Conservation (phyloP, 2,329 filamentous ascomycete species). For the Grosmannia penicillata region DNA sequence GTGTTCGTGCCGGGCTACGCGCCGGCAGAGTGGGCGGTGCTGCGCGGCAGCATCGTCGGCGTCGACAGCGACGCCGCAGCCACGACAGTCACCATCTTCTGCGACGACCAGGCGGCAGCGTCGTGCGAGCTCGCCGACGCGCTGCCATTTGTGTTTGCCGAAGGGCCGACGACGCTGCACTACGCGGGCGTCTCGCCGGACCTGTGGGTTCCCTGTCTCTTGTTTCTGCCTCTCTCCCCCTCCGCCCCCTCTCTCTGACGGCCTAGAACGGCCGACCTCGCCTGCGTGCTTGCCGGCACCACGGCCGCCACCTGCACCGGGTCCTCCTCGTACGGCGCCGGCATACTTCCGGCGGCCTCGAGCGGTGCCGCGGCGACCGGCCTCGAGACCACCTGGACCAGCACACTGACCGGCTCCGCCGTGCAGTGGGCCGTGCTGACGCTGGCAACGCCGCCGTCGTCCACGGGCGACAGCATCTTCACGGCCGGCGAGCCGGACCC, state of each 20-base stretch:
- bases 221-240: neutral
- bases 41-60: slow-evolving; percentile 30
- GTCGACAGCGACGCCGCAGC: slow-evolving; percentile 1
- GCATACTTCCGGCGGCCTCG: slow-evolving; percentile 11
- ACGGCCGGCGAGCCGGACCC: neutral
- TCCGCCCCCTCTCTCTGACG: neutral
- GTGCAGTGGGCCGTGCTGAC: slow-evolving; percentile 31
- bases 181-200: slow-evolving; percentile 28
- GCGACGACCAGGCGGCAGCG: slow-evolving; percentile 23
- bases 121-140: slow-evolving; percentile 29
- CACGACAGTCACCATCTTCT: slow-evolving; percentile 35
- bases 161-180: slow-evolving; percentile 27
- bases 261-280: slow-evolving; percentile 27
- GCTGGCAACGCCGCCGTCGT: slow-evolving; percentile 21
- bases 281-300: slow-evolving; percentile 25
- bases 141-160: slow-evolving; percentile 30
- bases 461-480: slow-evolving; percentile 6
- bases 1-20: slow-evolving; percentile 30
- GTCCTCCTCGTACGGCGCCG: slow-evolving; percentile 27
- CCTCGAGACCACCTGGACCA: slow-evolving; percentile 29
- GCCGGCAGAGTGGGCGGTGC: slow-evolving; percentile 24
- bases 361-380: slow-evolving; percentile 19
- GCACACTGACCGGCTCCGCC: slow-evolving; percentile 24
- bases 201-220: slow-evolving; percentile 20
- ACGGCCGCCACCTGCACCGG: slow-evolving; percentile 32